A percentile compares a stretch with the other conserved stretches of the same genome.
Conservation (phyloP, 2,329 filamentous ascomycete species). For the Pestalotiopsis sp. region DNA sequence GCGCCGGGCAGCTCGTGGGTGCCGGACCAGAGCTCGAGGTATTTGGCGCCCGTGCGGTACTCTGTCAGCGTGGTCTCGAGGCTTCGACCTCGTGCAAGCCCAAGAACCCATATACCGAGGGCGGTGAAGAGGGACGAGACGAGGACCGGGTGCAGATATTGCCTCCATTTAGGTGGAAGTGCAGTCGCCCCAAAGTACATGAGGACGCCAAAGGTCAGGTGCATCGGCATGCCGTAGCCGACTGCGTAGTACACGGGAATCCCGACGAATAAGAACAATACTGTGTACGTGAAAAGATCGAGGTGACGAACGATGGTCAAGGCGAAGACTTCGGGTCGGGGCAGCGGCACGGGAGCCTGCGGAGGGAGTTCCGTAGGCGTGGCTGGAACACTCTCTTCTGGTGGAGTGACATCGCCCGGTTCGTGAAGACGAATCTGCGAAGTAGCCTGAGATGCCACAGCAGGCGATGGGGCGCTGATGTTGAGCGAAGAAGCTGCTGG, state of each 20-base stretch:
- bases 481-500: conserved; percentile 4
- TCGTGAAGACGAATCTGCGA: conserved; percentile 11
- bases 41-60: conserved; percentile 57
- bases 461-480: conserved; percentile 21
- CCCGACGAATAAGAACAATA: conserved; percentile 52
- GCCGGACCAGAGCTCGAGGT: conserved; percentile 52
- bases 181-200: conserved; percentile 53
- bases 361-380: conserved; percentile 17
- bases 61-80: conserved; percentile 43
- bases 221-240: conserved; percentile 54
- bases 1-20: conserved; percentile 48
- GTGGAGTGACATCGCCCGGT: conserved; percentile 4
- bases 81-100: conserved; percentile 42
- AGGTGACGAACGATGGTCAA: conserved; percentile 45
- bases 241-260: conserved; percentile 56
- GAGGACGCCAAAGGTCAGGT: conserved; percentile 51
- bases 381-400: conserved; percentile 5
- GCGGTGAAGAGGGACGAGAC: conserved; percentile 57
- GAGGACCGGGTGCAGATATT: conserved; percentile 60
- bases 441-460: conserved; percentile 11
- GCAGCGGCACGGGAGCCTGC: conserved; percentile 44
- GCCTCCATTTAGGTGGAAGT: conserved; percentile 49
- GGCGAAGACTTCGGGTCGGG: conserved; percentile 54
- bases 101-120: conserved; percentile 55
- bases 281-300: conserved; percentile 46